Conservation (phyloP, 2,329 filamentous ascomycete species). For the Fusarium sp. region DNA sequence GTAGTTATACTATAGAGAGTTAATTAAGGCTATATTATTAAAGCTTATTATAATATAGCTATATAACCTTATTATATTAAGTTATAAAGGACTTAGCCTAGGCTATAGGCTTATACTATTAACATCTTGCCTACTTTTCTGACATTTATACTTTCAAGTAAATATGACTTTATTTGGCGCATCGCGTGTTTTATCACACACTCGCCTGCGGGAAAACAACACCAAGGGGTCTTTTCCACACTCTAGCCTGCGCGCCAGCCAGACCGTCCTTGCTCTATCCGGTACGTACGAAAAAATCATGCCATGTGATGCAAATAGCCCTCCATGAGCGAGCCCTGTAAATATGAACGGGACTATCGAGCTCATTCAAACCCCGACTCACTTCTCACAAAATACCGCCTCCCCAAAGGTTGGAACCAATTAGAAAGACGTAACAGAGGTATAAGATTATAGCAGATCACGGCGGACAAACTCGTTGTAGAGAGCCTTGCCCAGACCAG, state of each 20-base stretch:
- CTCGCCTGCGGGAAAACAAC: slow-evolving; percentile 35
- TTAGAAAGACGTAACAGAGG: slow-evolving; percentile 23
- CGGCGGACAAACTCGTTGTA: slow-evolving; percentile 96
- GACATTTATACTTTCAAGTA: no score
- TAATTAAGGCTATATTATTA: no score
- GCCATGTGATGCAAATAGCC: slow-evolving; percentile 47
- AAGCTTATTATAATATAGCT: no score
- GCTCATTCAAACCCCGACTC: slow-evolving; percentile 34
- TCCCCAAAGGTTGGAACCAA: slow-evolving; percentile 16
- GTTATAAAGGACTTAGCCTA: no score
- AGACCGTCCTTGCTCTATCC: slow-evolving; percentile 51
- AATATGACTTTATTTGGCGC: slow-evolving; percentile 43
- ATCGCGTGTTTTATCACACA: slow-evolving; percentile 41
- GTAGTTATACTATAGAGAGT: no score
- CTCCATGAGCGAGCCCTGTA: slow-evolving; percentile 42
- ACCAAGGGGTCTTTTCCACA: slow-evolving; percentile 40
- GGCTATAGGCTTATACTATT: no score
- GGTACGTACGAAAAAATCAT: slow-evolving; percentile 48
- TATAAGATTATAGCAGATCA: slow-evolving; percentile 80
- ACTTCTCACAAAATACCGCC: slow-evolving; percentile 24
- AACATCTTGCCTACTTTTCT: no score
- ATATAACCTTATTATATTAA: no score
- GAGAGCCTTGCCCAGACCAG: slow-evolving; percentile 89
- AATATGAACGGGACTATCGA: slow-evolving; percentile 32
- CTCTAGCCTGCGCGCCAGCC: slow-evolving; percentile 45